Base-by-base conservation (phyloP, 495 filamentous ascomycete genomes). In the Penicillium pancosmium region DNA sequence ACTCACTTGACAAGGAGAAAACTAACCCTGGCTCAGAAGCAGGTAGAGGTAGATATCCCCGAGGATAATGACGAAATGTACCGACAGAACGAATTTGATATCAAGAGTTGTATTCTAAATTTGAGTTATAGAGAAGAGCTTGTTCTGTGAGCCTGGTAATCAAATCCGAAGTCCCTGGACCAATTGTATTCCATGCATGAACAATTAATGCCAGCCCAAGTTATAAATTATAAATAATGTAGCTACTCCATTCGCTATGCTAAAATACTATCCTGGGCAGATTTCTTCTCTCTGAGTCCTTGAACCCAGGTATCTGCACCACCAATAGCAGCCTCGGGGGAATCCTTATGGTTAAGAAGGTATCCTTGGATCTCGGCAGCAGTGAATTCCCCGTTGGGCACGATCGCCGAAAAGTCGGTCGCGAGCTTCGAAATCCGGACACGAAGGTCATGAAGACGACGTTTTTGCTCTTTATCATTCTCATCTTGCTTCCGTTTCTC, bases 331-430 rank as follows among this genome's bases (percentile, higher is more conserved):
- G 53, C 71, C 56, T 87, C 80, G 18, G 89, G 87, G 54, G 80
- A 70, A 34, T 78, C 74, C 76, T 90, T 91, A 63, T 91, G 76
- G 67, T 83, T 86, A 46, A 92, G 74, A 23, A 92, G 76, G 63
- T 84, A 89, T 4, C 89, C 89, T 70, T 93, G 90, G 35, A 93
- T 84, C 75, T 92, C 90, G 11, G 90, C 90, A 0, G 90, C 88
- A 16, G 82, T 85, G 62, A 92, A 89, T 59, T 83, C 83, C 21
- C 78, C 76, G 18, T 76, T 77, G 0, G 91, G 91, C 12, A 96
- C 71, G 40, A 72, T 66, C 9, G 71, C 63, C 0, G 88, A 83
- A 67, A 96, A 93, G 46, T 82, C 65, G 2, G 66, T 65, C 0
- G 88, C 80, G 55, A 86, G 67, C 0, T 51, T 56, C 9, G 63